These are phyloP conservation scores for Funneliformis geosporum DNA, from an alignment of 192 early-diverging fungal genomes.

Conservation along the genomic window DNA sequence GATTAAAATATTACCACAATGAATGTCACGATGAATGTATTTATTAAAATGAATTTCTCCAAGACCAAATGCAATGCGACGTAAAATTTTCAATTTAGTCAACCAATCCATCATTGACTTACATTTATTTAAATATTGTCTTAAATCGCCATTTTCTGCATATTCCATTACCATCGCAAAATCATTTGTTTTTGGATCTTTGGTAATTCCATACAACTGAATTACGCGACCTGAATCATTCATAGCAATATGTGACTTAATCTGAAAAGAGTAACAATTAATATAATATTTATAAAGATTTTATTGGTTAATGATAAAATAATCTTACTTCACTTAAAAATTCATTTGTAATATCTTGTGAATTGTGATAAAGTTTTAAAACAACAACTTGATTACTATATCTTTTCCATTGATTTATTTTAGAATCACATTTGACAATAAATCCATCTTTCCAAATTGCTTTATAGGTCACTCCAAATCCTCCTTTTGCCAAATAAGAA, in stretches of 20 bases:
- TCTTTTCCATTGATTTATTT: not conserved
- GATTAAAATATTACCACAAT: constrained; percentile 47
- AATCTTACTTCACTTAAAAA: not conserved
- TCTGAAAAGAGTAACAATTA: not conserved
- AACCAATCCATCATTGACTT: not conserved
- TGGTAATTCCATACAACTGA: constrained; percentile 38
- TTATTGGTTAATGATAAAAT: not conserved
- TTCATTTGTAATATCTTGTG: not conserved
- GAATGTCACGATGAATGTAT: constrained; percentile 43
- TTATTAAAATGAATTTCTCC: constrained; percentile 38
- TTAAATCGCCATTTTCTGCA: constrained; percentile 25
- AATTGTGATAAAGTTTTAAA: not conserved
- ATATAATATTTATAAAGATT: too few relatives aligned
- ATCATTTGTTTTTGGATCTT: constrained; percentile 38
- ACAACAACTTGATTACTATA: not conserved
- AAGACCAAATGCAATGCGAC: constrained; percentile 35
- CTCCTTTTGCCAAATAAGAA: not conserved
- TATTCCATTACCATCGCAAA: constrained; percentile 46
- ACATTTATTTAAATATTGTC: not conserved
- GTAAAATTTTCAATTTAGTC: constrained; percentile 8
- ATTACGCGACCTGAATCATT: not conserved
- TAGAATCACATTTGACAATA: not conserved
- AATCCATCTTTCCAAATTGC: not conserved
- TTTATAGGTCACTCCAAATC: not conserved
- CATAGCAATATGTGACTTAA: not conserved